Evolutionary conservation across 805 yeast species (phyloP).

Genomic region (Peterozyma xylosa): DNA sequence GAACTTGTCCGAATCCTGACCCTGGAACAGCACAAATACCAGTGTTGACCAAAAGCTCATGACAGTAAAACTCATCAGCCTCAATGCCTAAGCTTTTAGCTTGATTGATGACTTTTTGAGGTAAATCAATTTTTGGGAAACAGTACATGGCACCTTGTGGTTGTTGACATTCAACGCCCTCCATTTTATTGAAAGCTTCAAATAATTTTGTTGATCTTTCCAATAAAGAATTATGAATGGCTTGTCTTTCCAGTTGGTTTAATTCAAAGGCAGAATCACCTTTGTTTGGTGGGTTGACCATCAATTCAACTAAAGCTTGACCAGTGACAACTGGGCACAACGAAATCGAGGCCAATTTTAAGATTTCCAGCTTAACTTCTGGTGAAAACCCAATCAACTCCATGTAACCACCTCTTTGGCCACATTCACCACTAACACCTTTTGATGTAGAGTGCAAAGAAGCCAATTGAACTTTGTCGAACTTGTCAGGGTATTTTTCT

Average conservation of each 20-base stretch:
- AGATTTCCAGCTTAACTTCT: conserved; percentile 61
- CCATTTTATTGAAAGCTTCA: conserved; percentile 67
- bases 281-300: conserved; percentile 82
- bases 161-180: conserved; percentile 76
- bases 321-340: conserved; percentile 94
- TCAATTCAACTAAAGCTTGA: conserved; percentile 85
- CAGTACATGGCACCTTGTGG: conserved; percentile 98
- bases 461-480: conserved; percentile 74
- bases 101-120: conserved; percentile 50
- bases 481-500: conserved; percentile 41
- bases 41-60: conserved; percentile 72
- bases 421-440: conserved; percentile 98
- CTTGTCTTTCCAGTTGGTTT: conserved; percentile 54
- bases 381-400: conserved; percentile 77
- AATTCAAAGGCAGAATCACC: conserved; percentile 71
- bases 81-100: conserved; percentile 51
- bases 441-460: conserved; percentile 96
- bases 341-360: conserved; percentile 85
- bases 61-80: conserved; percentile 87
- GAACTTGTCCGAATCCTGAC: conserved; percentile 90
- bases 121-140: conserved; percentile 72
- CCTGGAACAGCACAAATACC: conserved; percentile 99
- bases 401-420: conserved; percentile 99
- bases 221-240: conserved; percentile 56
- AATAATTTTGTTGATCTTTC: conserved; percentile 59